Evolutionary conservation across 768 basidiomycete genomes (phyloP).

Genomic region (Termitomyces sp.): DNA sequence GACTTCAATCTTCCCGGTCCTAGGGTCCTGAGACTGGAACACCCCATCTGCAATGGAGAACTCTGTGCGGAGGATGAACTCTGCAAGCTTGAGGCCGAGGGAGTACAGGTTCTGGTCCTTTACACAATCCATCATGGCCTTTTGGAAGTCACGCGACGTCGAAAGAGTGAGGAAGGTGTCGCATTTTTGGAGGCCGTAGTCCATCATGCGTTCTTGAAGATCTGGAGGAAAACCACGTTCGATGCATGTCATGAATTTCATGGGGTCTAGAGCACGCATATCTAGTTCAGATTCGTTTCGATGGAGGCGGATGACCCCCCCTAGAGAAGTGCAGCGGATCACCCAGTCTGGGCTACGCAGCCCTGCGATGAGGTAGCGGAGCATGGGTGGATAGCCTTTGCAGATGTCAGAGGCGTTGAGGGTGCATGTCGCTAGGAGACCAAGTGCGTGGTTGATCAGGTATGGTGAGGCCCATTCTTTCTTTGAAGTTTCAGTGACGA

Average conservation of each 20-base stretch:
- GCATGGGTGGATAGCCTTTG: slow-evolving; percentile 35
- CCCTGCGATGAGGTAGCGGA: no score
- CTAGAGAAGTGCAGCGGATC: slow-evolving; percentile 49
- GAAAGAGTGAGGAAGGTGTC: slow-evolving; percentile 46
- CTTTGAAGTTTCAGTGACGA: slow-evolving; percentile 40
- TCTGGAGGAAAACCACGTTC: slow-evolving; percentile 43
- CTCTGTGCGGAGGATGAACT: slow-evolving; percentile 55
- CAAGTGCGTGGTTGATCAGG: slow-evolving; percentile 52
- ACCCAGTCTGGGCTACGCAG: slow-evolving; percentile 17
- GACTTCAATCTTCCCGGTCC: slow-evolving; percentile 39
- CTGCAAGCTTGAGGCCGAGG: slow-evolving; percentile 49
- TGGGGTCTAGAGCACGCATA: slow-evolving; percentile 46
- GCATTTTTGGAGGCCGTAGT: slow-evolving; percentile 46
- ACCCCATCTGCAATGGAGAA: slow-evolving; percentile 59
- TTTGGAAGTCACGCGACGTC: slow-evolving; percentile 43
- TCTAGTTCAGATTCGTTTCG: slow-evolving; percentile 42
- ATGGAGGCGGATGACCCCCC: slow-evolving; percentile 53
- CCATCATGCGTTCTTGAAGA: slow-evolving; percentile 42
- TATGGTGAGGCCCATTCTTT: slow-evolving; percentile 41
- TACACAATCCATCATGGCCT: slow-evolving; percentile 50
- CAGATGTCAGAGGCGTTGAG: slow-evolving; percentile 45
- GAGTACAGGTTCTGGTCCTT: slow-evolving; percentile 48
- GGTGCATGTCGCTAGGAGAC: slow-evolving; percentile 43
- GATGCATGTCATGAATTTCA: slow-evolving; percentile 41
- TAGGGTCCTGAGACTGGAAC: slow-evolving; percentile 44